Evolutionary conservation across 768 basidiomycete genomes (phyloP).

Genomic region (Pulveroboletus ravenelii): DNA sequence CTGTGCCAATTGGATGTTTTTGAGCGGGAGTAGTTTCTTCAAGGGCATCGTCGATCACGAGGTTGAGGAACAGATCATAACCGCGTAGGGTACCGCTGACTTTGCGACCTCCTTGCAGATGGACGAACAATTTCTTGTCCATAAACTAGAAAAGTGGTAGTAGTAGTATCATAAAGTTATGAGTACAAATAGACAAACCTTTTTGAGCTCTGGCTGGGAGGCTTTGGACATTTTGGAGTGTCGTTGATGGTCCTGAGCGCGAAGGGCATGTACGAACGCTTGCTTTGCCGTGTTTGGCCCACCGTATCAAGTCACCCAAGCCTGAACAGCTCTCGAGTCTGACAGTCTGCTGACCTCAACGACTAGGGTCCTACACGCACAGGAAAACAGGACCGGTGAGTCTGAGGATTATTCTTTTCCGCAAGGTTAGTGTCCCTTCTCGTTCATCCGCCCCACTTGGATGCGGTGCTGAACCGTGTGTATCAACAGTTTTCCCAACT

Average conservation of each 20-base stretch:
- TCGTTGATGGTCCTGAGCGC: not conserved
- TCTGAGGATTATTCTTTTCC: not conserved
- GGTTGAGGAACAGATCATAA: conserved; percentile 97
- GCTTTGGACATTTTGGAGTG: conserved; percentile 75
- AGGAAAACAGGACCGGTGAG: not conserved
- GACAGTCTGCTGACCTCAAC: not conserved
- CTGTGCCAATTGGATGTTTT: conserved; percentile 87
- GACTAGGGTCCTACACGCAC: not conserved
- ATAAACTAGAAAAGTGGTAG: conserved; percentile 63
- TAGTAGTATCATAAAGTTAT: not conserved
- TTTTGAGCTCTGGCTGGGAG: conserved; percentile 96
- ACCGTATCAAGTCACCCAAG: not conserved
- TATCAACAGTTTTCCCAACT: conserved; percentile 6
- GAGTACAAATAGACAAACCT: conserved; percentile 48
- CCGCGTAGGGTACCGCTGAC: conserved; percentile 93
- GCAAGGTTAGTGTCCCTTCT: conserved; percentile 12
- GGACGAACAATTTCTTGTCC: conserved; percentile 96
- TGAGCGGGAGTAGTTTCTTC: conserved; percentile 90
- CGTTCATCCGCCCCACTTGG: not conserved
- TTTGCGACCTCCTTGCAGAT: conserved; percentile 92
- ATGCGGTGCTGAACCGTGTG: conserved; percentile 9
- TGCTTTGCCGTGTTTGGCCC: conserved; percentile 34
- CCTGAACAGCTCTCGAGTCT: not conserved
- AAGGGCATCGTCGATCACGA: conserved; percentile 92
- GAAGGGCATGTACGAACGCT: not conserved